A percentile compares a stretch with the other conserved stretches of the same genome.
Evolutionary conservation across 371 early-diverging fungal species (phyloP).

Genomic region (Globomyces sp.): DNA sequence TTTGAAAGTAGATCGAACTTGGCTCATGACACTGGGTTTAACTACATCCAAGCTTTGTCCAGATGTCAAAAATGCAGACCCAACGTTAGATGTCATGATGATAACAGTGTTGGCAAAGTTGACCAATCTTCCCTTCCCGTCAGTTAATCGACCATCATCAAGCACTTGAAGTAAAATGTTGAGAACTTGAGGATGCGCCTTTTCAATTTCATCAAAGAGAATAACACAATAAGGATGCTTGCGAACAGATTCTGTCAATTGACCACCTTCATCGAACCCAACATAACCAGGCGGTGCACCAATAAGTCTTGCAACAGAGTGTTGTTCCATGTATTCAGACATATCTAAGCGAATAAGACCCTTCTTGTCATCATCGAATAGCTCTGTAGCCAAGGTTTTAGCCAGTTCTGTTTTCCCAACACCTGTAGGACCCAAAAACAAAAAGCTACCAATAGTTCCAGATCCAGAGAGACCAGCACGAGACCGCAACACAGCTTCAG

Average conservation of each 20-base stretch:
- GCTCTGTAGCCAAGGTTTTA: constrained; percentile 70
- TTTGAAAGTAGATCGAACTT: constrained; percentile 64
- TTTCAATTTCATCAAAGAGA: constrained; percentile 83
- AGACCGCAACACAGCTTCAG: constrained; percentile 68
- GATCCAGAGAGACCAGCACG: constrained; percentile 67
- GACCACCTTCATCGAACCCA: constrained; percentile 79
- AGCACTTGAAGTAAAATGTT: constrained; percentile 79
- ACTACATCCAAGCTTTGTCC: constrained; percentile 34
- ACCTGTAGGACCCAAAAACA: constrained; percentile 87
- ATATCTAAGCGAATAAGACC: constrained; percentile 78
- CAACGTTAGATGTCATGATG: constrained; percentile 82
- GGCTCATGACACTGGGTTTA: constrained; percentile 54
- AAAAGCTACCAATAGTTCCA: constrained; percentile 70
- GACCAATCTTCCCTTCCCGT: constrained; percentile 72
- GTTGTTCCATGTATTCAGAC: constrained; percentile 80
- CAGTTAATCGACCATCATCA: constrained; percentile 82
- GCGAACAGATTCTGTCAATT: constrained; percentile 75
- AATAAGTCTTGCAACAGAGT: constrained; percentile 71
- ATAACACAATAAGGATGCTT: constrained; percentile 76
- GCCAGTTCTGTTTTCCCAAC: constrained; percentile 86
- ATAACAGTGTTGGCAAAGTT: constrained; percentile 81
- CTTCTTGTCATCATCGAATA: constrained; percentile 81
- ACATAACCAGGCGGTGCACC: constrained; percentile 84
- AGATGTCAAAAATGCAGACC: constrained; percentile 52
- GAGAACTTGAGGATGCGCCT: constrained; percentile 78